Conservation (phyloP, 441 rosid species). For the Viola pubescens region DNA sequence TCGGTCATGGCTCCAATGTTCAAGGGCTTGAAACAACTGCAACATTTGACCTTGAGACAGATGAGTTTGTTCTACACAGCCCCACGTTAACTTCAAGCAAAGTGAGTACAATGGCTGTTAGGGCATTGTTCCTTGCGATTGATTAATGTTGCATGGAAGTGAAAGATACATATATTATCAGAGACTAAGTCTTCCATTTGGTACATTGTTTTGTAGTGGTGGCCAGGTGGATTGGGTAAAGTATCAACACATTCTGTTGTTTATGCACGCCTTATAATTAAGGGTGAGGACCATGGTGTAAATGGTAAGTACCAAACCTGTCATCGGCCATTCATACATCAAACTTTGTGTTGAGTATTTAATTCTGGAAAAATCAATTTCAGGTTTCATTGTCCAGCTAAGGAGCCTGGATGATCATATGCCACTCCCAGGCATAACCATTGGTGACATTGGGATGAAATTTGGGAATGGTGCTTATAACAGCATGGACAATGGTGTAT, state of each 20-base stretch:
- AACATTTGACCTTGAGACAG: slow-evolving; percentile 77
- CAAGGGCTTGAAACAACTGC: slow-evolving; percentile 98
- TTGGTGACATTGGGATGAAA: slow-evolving; percentile 91
- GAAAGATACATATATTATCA: background rate
- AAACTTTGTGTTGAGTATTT: background rate
- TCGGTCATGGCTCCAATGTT: slow-evolving; percentile 97
- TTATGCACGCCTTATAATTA: slow-evolving; percentile 77
- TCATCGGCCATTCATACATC: background rate
- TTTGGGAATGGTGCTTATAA: slow-evolving; percentile 89
- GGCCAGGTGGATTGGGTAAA: slow-evolving; percentile 99
- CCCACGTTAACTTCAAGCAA: slow-evolving; percentile 88
- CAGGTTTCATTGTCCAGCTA: slow-evolving; percentile 92
- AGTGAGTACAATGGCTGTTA: slow-evolving; percentile 35
- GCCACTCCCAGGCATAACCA: slow-evolving; percentile 84
- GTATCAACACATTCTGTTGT: slow-evolving; percentile 80
- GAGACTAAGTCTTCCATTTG: slow-evolving; percentile 5
- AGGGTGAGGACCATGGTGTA: slow-evolving; percentile 68
- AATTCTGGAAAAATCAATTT: slow-evolving; percentile 21
- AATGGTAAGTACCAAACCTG: slow-evolving; percentile 46
- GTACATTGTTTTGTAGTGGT: slow-evolving; percentile 54
- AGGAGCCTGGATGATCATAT: slow-evolving; percentile 87
- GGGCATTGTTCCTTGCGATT: background rate
- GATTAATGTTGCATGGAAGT: background rate
- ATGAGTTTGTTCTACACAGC: slow-evolving; percentile 73
- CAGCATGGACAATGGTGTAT: slow-evolving; percentile 88